A percentile compares a stretch with the other conserved stretches of the same genome.
These are phyloP conservation scores for Ceratocystis destructans DNA, from an alignment of 2,329 filamentous ascomycete genomes.

Conservation along the genomic window DNA sequence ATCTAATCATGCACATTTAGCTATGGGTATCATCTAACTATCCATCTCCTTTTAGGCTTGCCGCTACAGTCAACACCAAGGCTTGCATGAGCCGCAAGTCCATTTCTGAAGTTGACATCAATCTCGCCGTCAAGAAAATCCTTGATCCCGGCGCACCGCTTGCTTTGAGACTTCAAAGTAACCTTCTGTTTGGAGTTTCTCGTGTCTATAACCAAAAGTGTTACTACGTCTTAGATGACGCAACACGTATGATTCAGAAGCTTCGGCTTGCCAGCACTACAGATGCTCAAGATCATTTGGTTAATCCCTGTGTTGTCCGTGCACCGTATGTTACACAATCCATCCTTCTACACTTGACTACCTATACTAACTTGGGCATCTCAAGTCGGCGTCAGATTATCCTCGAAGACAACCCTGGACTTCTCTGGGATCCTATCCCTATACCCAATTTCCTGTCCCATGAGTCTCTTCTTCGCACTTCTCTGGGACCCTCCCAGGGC, in stretches of 20 bases:
- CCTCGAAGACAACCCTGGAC: constrained; percentile 69
- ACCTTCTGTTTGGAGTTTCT: constrained; percentile 71
- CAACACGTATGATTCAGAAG: constrained; percentile 41
- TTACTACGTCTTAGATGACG: constrained; percentile 69
- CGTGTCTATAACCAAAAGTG: constrained; percentile 81
- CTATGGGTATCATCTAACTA: constrained; percentile 11
- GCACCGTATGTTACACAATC: constrained; percentile 43
- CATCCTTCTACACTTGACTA: neutral
- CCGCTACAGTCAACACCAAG: constrained; percentile 70
- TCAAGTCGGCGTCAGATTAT: constrained; percentile 60
- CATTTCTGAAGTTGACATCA: constrained; percentile 76
- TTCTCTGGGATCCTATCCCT: constrained; percentile 48
- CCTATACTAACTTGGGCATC: neutral
- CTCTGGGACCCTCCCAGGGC: neutral
- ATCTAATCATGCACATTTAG: neutral
- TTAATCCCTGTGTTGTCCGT: constrained; percentile 59
- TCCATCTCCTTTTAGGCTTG: constrained; percentile 47
- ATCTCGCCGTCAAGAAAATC: constrained; percentile 80
- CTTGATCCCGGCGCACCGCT: constrained; percentile 68
- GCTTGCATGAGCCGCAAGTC: constrained; percentile 71
- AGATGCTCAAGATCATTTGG: constrained; percentile 21
- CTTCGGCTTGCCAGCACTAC: constrained; percentile 25
- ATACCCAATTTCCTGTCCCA: constrained; percentile 38
- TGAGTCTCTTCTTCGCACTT: constrained; percentile 14
- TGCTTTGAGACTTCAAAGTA: constrained; percentile 79